These are phyloP conservation scores for Stylonectria norvegica DNA, from an alignment of 2,329 filamentous ascomycete genomes.

Conservation along the genomic window DNA sequence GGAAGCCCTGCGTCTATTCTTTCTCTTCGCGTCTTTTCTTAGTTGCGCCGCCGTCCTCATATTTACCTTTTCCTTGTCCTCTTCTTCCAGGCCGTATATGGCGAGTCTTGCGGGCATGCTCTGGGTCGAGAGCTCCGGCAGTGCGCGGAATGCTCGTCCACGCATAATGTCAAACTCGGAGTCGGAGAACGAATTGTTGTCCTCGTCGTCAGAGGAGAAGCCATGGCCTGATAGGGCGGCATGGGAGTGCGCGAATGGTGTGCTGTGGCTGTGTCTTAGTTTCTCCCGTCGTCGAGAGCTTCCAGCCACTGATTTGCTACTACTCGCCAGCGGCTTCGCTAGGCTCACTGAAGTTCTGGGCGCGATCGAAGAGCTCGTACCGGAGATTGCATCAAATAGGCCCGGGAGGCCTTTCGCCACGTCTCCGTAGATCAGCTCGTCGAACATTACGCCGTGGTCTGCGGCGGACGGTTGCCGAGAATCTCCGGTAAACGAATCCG, in stretches of 20 bases:
- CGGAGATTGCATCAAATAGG: slow-evolving; percentile 22
- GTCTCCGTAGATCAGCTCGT: slow-evolving; percentile 23
- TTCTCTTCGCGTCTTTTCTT: slow-evolving; percentile 17
- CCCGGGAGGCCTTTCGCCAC: slow-evolving; percentile 26
- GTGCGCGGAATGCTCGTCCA: slow-evolving; percentile 14
- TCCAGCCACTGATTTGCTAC: slow-evolving; percentile 11
- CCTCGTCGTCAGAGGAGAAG: slow-evolving; percentile 12
- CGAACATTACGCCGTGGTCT: slow-evolving; percentile 27
- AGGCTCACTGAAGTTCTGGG: neutral
- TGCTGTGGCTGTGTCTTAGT: slow-evolving; percentile 8
- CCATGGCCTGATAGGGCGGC: slow-evolving; percentile 2
- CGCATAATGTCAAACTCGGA: slow-evolving; percentile 9
- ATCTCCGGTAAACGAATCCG: slow-evolving; percentile 26
- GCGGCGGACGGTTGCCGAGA: slow-evolving; percentile 12
- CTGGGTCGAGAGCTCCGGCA: slow-evolving; percentile 17
- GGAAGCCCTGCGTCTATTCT: slow-evolving; percentile 3
- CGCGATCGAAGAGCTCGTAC: slow-evolving; percentile 5
- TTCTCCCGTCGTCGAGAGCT: slow-evolving; percentile 3
- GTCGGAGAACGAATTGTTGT: slow-evolving; percentile 20
- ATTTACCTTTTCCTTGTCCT: slow-evolving; percentile 21
- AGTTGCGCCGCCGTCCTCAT: slow-evolving; percentile 21
- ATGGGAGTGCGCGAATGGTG: slow-evolving; percentile 7
- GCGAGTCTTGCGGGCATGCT: slow-evolving; percentile 14
- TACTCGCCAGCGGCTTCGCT: slow-evolving; percentile 4
- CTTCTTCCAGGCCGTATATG: slow-evolving; percentile 21